These are phyloP conservation scores for Marasmius sp. DNA, from an alignment of 1,284 basidiomycete genomes.

Conservation along the genomic window DNA sequence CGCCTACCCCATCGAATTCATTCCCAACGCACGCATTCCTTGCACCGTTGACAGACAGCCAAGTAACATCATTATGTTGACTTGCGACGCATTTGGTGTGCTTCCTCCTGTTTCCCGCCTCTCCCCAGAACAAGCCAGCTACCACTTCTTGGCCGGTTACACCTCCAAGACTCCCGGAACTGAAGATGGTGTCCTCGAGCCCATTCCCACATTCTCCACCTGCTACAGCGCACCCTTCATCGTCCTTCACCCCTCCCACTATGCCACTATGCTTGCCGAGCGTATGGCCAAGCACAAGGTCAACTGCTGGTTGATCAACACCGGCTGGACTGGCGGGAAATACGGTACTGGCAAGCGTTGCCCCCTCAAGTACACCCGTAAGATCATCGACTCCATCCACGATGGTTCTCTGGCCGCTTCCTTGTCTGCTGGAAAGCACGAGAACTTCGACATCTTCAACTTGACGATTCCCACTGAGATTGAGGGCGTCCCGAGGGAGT, in stretches of 20 bases:
- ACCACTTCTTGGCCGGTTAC: constrained; percentile 97
- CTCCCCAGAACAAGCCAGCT: constrained; percentile 93
- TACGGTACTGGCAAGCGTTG: constrained; percentile 91
- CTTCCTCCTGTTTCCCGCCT: constrained; percentile 95
- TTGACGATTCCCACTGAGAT: constrained; percentile 81
- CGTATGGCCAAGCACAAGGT: constrained; percentile 92
- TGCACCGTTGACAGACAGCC: constrained; percentile 86
- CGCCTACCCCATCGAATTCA: constrained; percentile 96
- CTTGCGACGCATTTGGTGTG: constrained; percentile 98
- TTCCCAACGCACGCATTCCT: constrained; percentile 94
- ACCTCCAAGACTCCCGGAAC: constrained; percentile 98
- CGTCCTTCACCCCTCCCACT: constrained; percentile 92
- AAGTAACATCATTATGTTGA: constrained; percentile 96
- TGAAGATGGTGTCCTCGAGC: constrained; percentile 97
- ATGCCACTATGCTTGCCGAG: constrained; percentile 96
- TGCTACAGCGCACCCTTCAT: constrained; percentile 99
- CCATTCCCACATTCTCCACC: constrained; percentile 98
- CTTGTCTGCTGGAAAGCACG: constrained; percentile 84
- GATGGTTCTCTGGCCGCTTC: constrained; percentile 87
- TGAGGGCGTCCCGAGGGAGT: constrained; percentile 83
- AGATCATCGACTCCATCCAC: constrained; percentile 97
- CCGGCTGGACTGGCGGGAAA: constrained; percentile 96
- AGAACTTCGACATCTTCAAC: constrained; percentile 81
- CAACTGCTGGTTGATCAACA: constrained; percentile 99
- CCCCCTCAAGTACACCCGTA: constrained; percentile 93